A percentile compares a stretch with the other conserved stretches of the same genome.
Evolutionary conservation across 2,329 filamentous ascomycete species (phyloP).

Genomic region (Nothophoma quercina): DNA sequence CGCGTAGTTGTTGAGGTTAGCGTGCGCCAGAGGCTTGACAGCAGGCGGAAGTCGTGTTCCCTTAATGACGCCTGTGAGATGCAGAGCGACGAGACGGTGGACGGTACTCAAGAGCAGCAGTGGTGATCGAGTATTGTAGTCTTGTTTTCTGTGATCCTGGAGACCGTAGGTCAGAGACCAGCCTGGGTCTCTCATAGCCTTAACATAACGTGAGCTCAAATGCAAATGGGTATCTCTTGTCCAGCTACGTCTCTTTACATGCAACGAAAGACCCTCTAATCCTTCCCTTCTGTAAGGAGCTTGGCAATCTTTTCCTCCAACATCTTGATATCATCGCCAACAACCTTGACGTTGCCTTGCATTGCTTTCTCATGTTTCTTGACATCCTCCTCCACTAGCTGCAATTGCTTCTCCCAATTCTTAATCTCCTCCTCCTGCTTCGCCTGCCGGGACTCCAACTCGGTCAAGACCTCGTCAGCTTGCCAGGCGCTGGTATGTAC

Average conservation of each 20-base stretch:
- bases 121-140: too few species aligned
- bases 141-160: too few species aligned
- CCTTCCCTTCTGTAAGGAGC: constrained; percentile 22
- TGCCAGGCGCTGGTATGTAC: constrained; percentile 88
- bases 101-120: too few species aligned
- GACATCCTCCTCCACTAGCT: constrained; percentile 79
- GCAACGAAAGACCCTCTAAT: constrained; percentile 7
- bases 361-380: constrained; percentile 73
- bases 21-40: too few species aligned
- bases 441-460: constrained; percentile 78
- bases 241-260: constrained; percentile 3
- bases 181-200: too few species aligned
- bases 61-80: too few species aligned
- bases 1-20: too few species aligned
- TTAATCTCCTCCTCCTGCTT: constrained; percentile 85
- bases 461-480: constrained; percentile 78
- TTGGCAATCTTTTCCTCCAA: constrained; percentile 77
- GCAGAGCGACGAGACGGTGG: too few species aligned
- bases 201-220: too few species aligned
- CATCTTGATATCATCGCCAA: constrained; percentile 88
- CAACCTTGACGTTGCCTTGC: constrained; percentile 80
- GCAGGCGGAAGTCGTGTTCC: too few species aligned
- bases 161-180: too few species aligned
- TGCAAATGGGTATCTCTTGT: constrained; percentile 18
- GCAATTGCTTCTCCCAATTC: constrained; percentile 83